Conservation (phyloP, 495 filamentous ascomycete species). For the Daldinia bambusicola region DNA sequence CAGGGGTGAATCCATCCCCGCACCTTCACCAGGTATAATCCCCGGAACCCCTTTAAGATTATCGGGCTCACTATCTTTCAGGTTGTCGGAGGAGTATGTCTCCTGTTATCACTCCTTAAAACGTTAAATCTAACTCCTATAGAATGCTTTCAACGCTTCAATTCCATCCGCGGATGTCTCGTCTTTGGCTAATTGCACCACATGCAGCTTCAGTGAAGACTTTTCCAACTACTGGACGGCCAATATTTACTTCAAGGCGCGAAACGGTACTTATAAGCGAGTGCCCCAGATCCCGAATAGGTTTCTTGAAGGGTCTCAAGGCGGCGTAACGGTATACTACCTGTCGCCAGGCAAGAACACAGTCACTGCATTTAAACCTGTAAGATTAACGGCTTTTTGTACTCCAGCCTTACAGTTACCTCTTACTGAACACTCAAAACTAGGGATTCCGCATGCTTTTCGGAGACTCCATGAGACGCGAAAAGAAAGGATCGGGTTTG, state of each 20-base stretch:
- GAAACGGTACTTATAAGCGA: constrained; percentile 56
- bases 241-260: constrained; percentile 54
- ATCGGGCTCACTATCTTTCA: constrained; percentile 13
- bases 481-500: constrained; percentile 40
- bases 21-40: constrained; percentile 37
- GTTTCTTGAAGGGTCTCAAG: constrained; percentile 48
- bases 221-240: constrained; percentile 61
- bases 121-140: not conserved
- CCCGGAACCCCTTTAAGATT: not conserved
- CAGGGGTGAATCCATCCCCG: constrained; percentile 43
- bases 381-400: constrained; percentile 23
- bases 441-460: constrained; percentile 53
- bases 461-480: constrained; percentile 48
- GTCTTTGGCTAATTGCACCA: constrained; percentile 48
- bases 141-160: constrained; percentile 53
- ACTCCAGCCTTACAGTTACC: not conserved
- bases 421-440: not conserved
- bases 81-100: constrained; percentile 41
- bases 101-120: not conserved
- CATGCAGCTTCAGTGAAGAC: constrained; percentile 52
- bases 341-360: constrained; percentile 52
- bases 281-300: constrained; percentile 56
- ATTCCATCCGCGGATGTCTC: constrained; percentile 51
- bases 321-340: constrained; percentile 60
- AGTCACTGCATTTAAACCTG: constrained; percentile 59